Percentiles rank a stretch among this genome's conserved stretches.
Evolutionary conservation across 2,329 filamentous ascomycete species (phyloP).

Genomic region (Trichoderma sp.): DNA sequence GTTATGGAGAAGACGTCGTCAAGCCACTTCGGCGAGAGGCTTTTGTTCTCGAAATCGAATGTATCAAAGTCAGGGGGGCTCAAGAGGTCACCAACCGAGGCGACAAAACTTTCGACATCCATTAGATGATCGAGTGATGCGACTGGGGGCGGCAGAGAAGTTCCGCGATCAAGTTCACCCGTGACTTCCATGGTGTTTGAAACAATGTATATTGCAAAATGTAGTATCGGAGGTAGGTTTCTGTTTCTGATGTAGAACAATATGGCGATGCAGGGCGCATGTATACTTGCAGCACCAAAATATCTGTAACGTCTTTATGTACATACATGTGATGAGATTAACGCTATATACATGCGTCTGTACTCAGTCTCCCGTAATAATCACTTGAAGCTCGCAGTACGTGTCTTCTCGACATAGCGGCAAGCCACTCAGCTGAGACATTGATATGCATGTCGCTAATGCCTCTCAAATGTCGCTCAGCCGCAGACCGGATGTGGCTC

Average conservation of each 20-base stretch:
- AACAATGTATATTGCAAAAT: not conserved
- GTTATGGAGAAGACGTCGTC: not conserved
- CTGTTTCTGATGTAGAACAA: not conserved
- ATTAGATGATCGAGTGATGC: not conserved
- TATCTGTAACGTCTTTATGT: not conserved
- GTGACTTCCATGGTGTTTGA: not conserved
- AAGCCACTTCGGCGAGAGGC: not conserved
- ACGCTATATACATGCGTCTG: not conserved
- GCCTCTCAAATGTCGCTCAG: not conserved
- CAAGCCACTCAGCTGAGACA: not conserved
- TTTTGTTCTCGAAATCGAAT: not conserved
- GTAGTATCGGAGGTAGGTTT: not conserved
- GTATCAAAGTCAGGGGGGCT: not conserved
- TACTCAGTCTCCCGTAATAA: not conserved
- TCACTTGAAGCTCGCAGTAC: not conserved
- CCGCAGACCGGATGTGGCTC: not conserved
- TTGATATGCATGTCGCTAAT: not conserved
- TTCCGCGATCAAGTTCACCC: not conserved
- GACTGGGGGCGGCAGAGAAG: not conserved
- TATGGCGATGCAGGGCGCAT: not conserved
- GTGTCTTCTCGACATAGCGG: not conserved
- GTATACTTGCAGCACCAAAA: not conserved
- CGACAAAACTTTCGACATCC: not conserved
- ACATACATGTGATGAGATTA: not conserved
- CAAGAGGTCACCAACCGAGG: not conserved